These are phyloP conservation scores for Celoporthe dispersa DNA, from an alignment of 2,329 filamentous ascomycete genomes.

Conservation along the genomic window DNA sequence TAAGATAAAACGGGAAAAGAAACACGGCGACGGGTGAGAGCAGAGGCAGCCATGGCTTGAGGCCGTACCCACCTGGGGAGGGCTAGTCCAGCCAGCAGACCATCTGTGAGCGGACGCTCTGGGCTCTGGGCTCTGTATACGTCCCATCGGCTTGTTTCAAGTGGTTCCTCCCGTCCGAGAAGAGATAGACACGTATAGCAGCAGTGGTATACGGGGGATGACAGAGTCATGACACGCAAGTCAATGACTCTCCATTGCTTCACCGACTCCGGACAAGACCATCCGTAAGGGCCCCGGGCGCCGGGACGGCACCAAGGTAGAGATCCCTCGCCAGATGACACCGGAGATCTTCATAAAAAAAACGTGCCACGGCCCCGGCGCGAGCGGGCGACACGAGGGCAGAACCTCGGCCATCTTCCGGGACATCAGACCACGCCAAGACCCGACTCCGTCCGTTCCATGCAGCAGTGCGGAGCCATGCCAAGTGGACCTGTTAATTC, in stretches of 20 bases:
- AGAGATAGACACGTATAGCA: neutral
- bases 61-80: slow-evolving; percentile 1
- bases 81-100: neutral
- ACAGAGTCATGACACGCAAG: neutral
- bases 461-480: neutral
- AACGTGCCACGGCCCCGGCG: slow-evolving; percentile 1
- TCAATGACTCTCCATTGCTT: neutral
- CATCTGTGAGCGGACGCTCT: neutral
- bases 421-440: neutral
- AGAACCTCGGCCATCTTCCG: slow-evolving; percentile 3
- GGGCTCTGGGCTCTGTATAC: neutral
- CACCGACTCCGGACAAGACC: neutral
- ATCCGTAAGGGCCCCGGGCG: neutral
- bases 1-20: neutral
- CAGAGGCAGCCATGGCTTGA: neutral
- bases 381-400: neutral
- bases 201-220: neutral
- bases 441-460: slow-evolving; percentile 1
- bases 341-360: neutral
- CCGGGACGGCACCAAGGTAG: neutral
- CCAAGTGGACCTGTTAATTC: neutral
- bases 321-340: neutral
- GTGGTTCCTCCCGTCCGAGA: neutral
- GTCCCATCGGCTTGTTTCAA: neutral
- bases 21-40: no score